Evolutionary conservation across 2,329 filamentous ascomycete genomes (phyloP).

Genomic region (Cladosporium austrohemisphaericum): DNA sequence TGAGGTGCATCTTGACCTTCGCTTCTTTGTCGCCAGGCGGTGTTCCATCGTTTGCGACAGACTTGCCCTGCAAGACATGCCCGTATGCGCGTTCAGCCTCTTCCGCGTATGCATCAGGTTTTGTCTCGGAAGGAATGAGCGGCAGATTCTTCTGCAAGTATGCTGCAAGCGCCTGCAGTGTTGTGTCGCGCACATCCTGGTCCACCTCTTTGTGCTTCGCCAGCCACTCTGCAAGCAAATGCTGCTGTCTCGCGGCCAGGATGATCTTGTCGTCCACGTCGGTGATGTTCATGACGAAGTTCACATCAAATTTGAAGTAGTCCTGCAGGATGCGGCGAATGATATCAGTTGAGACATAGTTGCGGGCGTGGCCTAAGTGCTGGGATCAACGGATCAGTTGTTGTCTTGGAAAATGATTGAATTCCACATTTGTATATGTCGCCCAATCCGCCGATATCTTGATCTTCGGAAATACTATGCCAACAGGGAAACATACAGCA

Average conservation of each 20-base stretch:
- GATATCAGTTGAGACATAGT: conserved; percentile 89
- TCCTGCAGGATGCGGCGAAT: conserved; percentile 76
- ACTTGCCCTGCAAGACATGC: conserved; percentile 52
- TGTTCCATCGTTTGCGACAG: conserved; percentile 50
- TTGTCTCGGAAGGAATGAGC: conserved; percentile 40
- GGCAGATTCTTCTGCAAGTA: conserved; percentile 67
- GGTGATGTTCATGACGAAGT: conserved; percentile 91
- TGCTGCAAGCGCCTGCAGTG: conserved; percentile 50
- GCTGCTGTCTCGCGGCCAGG: conserved; percentile 67
- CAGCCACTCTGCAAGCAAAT: conserved; percentile 70
- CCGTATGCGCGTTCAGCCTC: conserved; percentile 51
- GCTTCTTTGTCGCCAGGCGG: conserved; percentile 71
- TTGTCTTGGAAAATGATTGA: conserved; percentile 5
- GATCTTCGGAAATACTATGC: too few species aligned
- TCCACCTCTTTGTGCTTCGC: conserved; percentile 44
- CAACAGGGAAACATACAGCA: conserved; percentile 38
- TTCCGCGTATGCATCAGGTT: conserved; percentile 46
- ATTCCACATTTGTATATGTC: too few species aligned
- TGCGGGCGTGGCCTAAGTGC: conserved; percentile 78
- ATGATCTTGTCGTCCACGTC: conserved; percentile 68
- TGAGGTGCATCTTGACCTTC: conserved; percentile 86
- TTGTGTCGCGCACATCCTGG: conserved; percentile 47
- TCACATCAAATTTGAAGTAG: conserved; percentile 78
- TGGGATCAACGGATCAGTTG: conserved; percentile 14
- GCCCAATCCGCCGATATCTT: too few species aligned